Base-by-base conservation (phyloP, 2,329 filamentous ascomycete species). In the Alternaria panax region DNA sequence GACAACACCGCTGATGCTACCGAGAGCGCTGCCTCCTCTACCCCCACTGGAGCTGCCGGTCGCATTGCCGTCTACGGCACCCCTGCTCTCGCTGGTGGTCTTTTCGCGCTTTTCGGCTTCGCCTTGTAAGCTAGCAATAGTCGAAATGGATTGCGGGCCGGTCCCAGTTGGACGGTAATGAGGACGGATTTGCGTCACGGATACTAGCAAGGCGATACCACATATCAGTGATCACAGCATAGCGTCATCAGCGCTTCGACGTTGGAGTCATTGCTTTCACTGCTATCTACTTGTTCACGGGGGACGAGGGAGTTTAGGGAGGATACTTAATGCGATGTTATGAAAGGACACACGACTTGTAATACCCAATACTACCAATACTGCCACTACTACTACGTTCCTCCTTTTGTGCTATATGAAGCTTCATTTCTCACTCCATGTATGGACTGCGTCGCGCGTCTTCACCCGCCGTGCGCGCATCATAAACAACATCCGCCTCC, bases 21-120 rank as follows among this genome's bases (percentile, higher is more conserved):
- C 22, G 66, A 74, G 1, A 61, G 74, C 30, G 65, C 68, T 40
- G 72, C 73, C 40, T 42, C 59, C 27, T 46, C 59, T 9, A 30
- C 59, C 12, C 38, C 54, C 18, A 45, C 55, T 14, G 38, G 81
- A 60, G 85, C 84, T 47, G 75, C 75, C 27, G 79, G 80, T 58
- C 60, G 84, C 64, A 75, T 74, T 65, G 68, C 81, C 65, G 79
- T 76, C 50, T 84, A 84, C 71, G 83, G 85, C 51, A 84, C 84
- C 54, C 81, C 81, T 54, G 70, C 81, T 40, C 73, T 88, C 55
- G 83, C 82, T 48, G 82, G 82, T 60, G 83, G 83, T 69, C 76
- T 88, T 63, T 78, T 86, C 57, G 82, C 84, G 51, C 76, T 85
- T 54, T 85, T 88, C 70, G 86, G 85, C 63, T 74, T 88, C 62